Evolutionary conservation across 139 green algal genomes (phyloP), one percentile per base, ranked within the genome.

Genomic region (Chlamydomonas incerta): DNA sequence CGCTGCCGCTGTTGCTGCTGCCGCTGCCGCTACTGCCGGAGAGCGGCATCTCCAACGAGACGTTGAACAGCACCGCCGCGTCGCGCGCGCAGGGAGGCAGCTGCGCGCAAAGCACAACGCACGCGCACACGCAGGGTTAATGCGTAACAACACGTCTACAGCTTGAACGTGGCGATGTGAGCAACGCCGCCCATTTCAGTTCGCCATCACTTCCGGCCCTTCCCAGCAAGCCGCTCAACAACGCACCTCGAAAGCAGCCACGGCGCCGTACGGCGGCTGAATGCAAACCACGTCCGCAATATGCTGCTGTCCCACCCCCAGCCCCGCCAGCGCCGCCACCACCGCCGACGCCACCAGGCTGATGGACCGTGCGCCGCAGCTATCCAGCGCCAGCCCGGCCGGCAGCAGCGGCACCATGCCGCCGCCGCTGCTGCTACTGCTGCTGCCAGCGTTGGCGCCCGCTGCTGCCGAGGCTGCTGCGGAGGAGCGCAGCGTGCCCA

Each of bases 321-420:
- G 31, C 0, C 34, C 13, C 14, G 74, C 57, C 28, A 82, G 74
- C 57, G 74, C 74, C 74, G 74, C 62, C 55, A 82, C 74, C 57
- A 82, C 74, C 20, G 74, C 74, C 1, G 35, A 17, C 13, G 24
- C 17, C 23, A 82, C 58, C 23, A 29, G 20, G 3, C 24, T 21
- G 6, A 82, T 71, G 8, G 74, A 57, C 58, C 70, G 74, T 0
- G 31, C 57, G 8, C 74, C 60, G 74, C 74, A 82, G 13, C 6
- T 72, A 14, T 71, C 34, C 74, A 82, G 58, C 20, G 29, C 37
- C 24, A 82, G 74, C 6, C 34, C 34, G 24, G 26, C 24, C 2
- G 74, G 74, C 57, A 82, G 55, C 34, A 82, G 28, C 74, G 74
- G 74, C 46, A 21, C 50, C 67, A 47, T 31, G 33, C 71, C 50